Evolutionary conservation across 441 rosid species (phyloP).

Genomic region (Corymbia citriodora): DNA sequence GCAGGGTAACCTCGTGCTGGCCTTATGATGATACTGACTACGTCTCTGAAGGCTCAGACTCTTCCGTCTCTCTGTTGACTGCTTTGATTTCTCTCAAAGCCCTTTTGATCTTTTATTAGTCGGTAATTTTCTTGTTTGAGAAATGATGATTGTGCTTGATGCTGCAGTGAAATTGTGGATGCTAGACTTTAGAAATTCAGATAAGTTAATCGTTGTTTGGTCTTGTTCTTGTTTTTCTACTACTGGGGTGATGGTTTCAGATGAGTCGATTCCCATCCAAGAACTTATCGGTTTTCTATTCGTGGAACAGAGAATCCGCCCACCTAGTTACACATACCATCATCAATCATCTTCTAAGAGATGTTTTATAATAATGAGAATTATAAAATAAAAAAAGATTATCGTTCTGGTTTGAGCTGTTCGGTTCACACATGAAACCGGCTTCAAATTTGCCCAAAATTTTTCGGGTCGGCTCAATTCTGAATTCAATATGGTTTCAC

Average conservation of each 20-base stretch:
- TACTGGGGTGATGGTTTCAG: neutral
- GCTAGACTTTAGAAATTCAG: neutral
- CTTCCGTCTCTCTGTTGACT: neutral
- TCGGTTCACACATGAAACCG: too few species aligned
- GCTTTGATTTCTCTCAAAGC: neutral
- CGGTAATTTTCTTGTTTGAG: neutral
- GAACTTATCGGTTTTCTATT: too few species aligned
- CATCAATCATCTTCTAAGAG: too few species aligned
- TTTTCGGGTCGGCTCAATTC: too few species aligned
- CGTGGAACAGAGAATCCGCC: too few species aligned
- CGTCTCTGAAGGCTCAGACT: neutral
- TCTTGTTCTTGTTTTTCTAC: neutral
- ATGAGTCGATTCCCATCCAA: neutral
- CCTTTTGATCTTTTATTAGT: neutral
- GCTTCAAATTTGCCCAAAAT: too few species aligned
- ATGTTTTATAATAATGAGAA: too few species aligned
- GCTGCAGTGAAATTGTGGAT: neutral
- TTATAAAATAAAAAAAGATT: too few species aligned
- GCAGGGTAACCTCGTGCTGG: neutral
- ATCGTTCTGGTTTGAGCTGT: too few species aligned
- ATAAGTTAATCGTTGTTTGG: neutral
- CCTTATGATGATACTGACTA: neutral
- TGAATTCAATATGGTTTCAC: too few species aligned
- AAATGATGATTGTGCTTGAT: neutral
- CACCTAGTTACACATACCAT: too few species aligned